Evolutionary conservation across 192 early-diverging fungal species (phyloP).

Genomic region (Diversispora epigaea): DNA sequence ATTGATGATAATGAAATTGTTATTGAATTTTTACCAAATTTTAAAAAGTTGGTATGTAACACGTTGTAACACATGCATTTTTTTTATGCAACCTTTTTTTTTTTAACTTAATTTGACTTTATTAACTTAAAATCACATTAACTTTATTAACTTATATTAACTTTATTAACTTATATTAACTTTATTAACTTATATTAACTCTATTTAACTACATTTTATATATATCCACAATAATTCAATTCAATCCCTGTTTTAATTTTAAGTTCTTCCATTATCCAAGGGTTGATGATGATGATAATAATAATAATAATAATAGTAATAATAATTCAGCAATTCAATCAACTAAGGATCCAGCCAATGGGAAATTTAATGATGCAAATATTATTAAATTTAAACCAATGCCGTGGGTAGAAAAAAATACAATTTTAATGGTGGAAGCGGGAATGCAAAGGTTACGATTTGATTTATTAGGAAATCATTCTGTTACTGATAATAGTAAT

Average conservation of each 20-base stretch:
- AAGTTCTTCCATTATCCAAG: neutral
- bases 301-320: neutral
- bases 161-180: too few species aligned
- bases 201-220: too few species aligned
- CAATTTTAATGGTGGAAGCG: neutral
- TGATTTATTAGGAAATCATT: neutral
- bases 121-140: too few species aligned
- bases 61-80: neutral
- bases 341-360: neutral
- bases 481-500: neutral
- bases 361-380: neutral
- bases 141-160: too few species aligned
- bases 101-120: neutral
- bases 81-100: neutral
- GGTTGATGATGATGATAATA: neutral
- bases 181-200: too few species aligned
- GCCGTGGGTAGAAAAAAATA: neutral
- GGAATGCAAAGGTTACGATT: neutral
- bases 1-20: neutral
- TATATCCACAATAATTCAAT: too few species aligned
- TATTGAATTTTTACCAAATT: neutral
- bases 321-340: neutral
- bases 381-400: neutral
- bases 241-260: too few species aligned
- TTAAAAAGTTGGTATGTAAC: neutral